A percentile compares a stretch with the other conserved stretches of the same genome.
Conservation (phyloP, 768 basidiomycete genomes). For the Suillus lakei region DNA sequence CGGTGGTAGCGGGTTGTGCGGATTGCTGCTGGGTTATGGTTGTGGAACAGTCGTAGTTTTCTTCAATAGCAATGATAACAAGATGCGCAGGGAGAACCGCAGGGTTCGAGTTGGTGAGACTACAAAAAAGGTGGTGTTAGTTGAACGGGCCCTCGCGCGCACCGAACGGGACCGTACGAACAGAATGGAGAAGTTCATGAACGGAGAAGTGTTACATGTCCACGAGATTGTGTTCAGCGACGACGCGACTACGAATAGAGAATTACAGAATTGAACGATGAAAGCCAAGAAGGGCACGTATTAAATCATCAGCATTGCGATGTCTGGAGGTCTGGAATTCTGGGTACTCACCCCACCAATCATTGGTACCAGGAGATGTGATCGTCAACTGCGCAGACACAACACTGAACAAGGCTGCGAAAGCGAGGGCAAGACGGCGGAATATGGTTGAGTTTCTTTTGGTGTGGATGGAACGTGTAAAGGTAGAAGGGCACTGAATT, state of each 20-base stretch:
- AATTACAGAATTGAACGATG: not conserved
- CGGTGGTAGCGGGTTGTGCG: slow-evolving; percentile 42
- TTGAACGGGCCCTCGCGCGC: slow-evolving; percentile 12
- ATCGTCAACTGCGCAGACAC: no score
- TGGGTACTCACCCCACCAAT: slow-evolving; percentile 64
- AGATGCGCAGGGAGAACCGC: slow-evolving; percentile 43
- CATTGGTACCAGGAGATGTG: slow-evolving; percentile 46
- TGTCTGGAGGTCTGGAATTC: not conserved
- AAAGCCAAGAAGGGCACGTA: not conserved
- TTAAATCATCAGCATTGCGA: not conserved
- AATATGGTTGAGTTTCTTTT: slow-evolving; percentile 37
- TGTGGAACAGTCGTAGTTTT: slow-evolving; percentile 65
- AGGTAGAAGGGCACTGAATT: slow-evolving; percentile 18
- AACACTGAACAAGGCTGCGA: no score
- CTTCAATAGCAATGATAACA: slow-evolving; percentile 49
- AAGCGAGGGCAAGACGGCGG: slow-evolving; percentile 35
- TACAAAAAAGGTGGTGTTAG: slow-evolving; percentile 18
- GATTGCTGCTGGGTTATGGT: slow-evolving; percentile 51
- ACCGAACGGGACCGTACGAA: slow-evolving; percentile 38
- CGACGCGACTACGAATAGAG: no score
- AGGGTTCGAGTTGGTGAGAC: no score
- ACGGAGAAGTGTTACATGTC: slow-evolving; percentile 52
- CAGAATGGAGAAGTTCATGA: slow-evolving; percentile 54
- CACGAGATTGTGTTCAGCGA: slow-evolving; percentile 63
- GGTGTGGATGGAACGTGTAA: slow-evolving; percentile 10